Conservation (phyloP, 371 early-diverging fungal species). For the Mortierella polycephala region DNA sequence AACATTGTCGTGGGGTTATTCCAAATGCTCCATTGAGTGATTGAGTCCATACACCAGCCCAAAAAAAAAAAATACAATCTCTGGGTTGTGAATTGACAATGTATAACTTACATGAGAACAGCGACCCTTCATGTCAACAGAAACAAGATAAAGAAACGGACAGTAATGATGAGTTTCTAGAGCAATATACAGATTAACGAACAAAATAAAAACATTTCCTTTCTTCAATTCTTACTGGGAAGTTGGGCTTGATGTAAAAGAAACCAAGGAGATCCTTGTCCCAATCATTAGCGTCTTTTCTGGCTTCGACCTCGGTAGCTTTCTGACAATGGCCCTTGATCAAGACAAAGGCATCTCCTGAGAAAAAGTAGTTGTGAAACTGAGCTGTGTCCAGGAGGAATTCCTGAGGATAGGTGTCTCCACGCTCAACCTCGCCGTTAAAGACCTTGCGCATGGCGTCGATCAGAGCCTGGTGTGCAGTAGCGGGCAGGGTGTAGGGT, state of each 20-base stretch:
- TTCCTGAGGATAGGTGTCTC: slow-evolving; percentile 84
- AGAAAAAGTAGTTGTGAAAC: slow-evolving; percentile 68
- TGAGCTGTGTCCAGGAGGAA: slow-evolving; percentile 55
- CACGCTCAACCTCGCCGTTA: slow-evolving; percentile 72
- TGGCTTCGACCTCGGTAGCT: slow-evolving; percentile 49
- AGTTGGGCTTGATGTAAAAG: slow-evolving; percentile 85
- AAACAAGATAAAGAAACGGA: not conserved
- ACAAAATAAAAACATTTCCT: not conserved
- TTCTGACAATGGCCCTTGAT: slow-evolving; percentile 26
- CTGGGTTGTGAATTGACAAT: not conserved
- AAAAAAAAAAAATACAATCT: not conserved
- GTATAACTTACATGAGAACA: slow-evolving; percentile 63
- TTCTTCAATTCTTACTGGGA: slow-evolving; percentile 61
- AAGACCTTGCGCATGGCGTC: slow-evolving; percentile 65
- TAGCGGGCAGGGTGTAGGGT: slow-evolving; percentile 14
- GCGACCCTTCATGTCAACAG: slow-evolving; percentile 49
- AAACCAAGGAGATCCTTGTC: slow-evolving; percentile 66
- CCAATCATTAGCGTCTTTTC: slow-evolving; percentile 46
- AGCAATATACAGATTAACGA: not conserved
- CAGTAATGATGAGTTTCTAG: not conserved
- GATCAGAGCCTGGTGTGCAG: slow-evolving; percentile 45
- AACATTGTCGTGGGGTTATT: not conserved
- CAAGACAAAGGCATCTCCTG: slow-evolving; percentile 68
- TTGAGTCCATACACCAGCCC: slow-evolving; percentile 1
- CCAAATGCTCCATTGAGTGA: not conserved